These are phyloP conservation scores for Trichoderma parareesei DNA, from an alignment of 495 filamentous ascomycete species.

Conservation along the genomic window DNA sequence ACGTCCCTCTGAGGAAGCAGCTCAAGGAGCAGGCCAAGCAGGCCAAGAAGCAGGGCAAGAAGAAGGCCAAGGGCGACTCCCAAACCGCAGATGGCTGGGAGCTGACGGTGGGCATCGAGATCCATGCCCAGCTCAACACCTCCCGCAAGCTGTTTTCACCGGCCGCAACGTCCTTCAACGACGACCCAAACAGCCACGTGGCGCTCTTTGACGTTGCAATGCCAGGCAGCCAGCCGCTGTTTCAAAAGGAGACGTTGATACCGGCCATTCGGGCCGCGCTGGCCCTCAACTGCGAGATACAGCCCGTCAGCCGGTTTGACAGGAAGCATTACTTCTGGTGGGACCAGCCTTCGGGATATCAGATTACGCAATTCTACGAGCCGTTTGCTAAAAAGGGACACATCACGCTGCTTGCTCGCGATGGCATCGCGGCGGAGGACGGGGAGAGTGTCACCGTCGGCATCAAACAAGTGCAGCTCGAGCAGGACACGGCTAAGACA, in stretches of 20 bases:
- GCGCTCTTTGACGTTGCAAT: constrained; percentile 83
- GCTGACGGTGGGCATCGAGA: constrained; percentile 90
- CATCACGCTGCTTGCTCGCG: constrained; percentile 61
- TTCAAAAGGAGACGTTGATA: constrained; percentile 75
- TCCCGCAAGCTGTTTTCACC: constrained; percentile 75
- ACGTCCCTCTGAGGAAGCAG: constrained; percentile 59
- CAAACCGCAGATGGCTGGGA: constrained; percentile 64
- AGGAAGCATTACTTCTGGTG: constrained; percentile 98
- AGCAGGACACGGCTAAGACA: constrained; percentile 97
- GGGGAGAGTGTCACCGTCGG: constrained; percentile 59
- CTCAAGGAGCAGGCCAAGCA: constrained; percentile 55
- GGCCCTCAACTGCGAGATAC: constrained; percentile 71
- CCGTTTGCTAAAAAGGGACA: constrained; percentile 75
- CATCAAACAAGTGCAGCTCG: constrained; percentile 91
- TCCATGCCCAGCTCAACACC: constrained; percentile 93
- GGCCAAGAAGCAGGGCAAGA: constrained; percentile 24
- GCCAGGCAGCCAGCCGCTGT: constrained; percentile 78
- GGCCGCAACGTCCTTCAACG: constrained; percentile 61
- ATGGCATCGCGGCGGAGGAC: constrained; percentile 68
- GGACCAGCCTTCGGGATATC: constrained; percentile 93
- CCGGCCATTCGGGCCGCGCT: constrained; percentile 85
- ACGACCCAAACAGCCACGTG: constrained; percentile 73
- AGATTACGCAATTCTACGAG: constrained; percentile 93
- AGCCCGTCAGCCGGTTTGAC: constrained; percentile 73
- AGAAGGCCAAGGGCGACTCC: constrained; percentile 37